Percentiles rank a stretch among this genome's conserved stretches.
Evolutionary conservation across 1,284 basidiomycete species (phyloP).

Genomic region (Rhodotorula sp.): DNA sequence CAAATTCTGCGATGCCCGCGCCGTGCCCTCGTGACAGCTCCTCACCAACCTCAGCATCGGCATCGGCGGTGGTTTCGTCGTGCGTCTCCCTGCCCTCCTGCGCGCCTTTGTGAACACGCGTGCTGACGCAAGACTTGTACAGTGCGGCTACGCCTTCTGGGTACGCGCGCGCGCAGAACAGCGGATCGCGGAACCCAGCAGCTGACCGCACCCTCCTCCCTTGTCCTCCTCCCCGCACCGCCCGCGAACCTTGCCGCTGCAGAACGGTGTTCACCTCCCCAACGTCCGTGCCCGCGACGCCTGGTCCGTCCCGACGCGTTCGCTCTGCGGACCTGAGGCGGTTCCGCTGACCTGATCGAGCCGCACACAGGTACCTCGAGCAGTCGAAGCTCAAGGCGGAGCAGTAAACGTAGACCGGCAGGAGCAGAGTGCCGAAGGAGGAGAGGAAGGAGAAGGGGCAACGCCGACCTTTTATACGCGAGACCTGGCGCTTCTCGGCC

Average conservation of each 20-base stretch:
- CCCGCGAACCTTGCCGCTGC: too few relatives aligned
- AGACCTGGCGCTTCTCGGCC: not conserved
- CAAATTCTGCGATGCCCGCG: not conserved
- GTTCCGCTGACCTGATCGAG: not conserved
- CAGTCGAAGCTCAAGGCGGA: conserved; percentile 1
- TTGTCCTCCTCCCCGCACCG: too few relatives aligned
- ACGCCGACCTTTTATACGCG: too few relatives aligned
- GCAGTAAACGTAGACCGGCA: not conserved
- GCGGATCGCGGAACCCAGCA: too few relatives aligned
- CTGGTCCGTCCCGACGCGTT: conserved; percentile 13
- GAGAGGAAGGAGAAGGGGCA: not conserved
- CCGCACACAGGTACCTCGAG: not conserved
- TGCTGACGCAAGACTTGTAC: not conserved
- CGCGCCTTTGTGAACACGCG: not conserved
- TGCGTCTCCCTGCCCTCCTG: conserved; percentile 1
- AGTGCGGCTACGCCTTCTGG: conserved; percentile 8
- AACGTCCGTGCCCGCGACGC: conserved; percentile 11
- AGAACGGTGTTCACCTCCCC: not conserved
- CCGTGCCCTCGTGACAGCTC: conserved; percentile 8
- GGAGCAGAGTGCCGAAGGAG: not conserved
- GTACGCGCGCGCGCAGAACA: too few relatives aligned
- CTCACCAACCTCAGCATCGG: conserved; percentile 38
- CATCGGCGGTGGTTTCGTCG: conserved; percentile 34
- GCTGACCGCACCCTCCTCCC: too few relatives aligned
- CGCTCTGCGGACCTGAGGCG: too few relatives aligned